These are phyloP conservation scores for Phytophthora syringae DNA, from an alignment of 352 stramenopile genomes.

Conservation along the genomic window DNA sequence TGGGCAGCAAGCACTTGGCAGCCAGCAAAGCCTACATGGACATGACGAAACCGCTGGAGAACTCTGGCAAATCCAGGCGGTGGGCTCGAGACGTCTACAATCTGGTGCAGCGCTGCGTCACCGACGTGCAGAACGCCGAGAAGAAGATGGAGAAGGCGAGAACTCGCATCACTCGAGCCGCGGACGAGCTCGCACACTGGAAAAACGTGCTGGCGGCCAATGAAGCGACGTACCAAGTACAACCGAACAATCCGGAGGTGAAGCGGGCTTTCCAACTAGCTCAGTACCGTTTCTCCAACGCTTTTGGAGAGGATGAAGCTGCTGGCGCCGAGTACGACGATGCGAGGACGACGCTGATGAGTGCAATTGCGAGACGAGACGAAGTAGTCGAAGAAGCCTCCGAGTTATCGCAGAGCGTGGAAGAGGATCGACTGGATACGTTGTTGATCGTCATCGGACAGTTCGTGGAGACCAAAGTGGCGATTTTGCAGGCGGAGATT, in stretches of 20 bases:
- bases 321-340: slow-evolving; percentile 71
- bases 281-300: slow-evolving; percentile 67
- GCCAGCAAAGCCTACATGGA: slow-evolving; percentile 80
- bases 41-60: slow-evolving; percentile 80
- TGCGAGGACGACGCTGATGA: slow-evolving; percentile 52
- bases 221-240: slow-evolving; percentile 81
- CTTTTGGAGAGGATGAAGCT: slow-evolving; percentile 69
- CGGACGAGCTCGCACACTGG: slow-evolving; percentile 81
- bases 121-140: slow-evolving; percentile 70
- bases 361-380: slow-evolving; percentile 76
- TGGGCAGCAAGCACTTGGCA: slow-evolving; percentile 79
- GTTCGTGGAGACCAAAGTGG: slow-evolving; percentile 87
- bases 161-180: slow-evolving; percentile 61
- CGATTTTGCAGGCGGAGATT: slow-evolving; percentile 84
- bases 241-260: slow-evolving; percentile 81
- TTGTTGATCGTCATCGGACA: slow-evolving; percentile 86
- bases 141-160: slow-evolving; percentile 84
- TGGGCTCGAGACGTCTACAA: slow-evolving; percentile 86
- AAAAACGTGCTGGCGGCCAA: slow-evolving; percentile 78
- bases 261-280: slow-evolving; percentile 68
- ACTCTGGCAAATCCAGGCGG: slow-evolving; percentile 73
- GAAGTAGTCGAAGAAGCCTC: slow-evolving; percentile 85
- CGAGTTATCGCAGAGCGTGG: slow-evolving; percentile 77
- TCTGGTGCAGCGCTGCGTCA: slow-evolving; percentile 76
- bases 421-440: slow-evolving; percentile 87